Percentiles rank a stretch among this genome's conserved stretches.
Conservation (phyloP, 352 stramenopile genomes). For the Plasmopara muralis region DNA sequence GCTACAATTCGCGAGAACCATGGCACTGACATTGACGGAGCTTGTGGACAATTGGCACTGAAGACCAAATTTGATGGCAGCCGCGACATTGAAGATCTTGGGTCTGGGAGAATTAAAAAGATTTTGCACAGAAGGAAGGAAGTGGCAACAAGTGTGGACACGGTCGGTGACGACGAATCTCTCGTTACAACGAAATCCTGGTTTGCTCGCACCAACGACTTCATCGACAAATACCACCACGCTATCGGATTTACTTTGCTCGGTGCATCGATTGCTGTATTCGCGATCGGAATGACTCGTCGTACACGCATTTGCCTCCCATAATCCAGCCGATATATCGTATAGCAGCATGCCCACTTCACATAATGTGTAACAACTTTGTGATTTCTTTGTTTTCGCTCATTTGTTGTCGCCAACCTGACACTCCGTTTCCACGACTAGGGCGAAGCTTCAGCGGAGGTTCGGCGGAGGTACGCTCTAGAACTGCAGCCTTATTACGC, state of each 20-base stretch:
- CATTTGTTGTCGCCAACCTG: constrained; percentile 25
- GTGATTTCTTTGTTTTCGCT: constrained; percentile 69
- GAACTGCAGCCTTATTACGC: constrained; percentile 18
- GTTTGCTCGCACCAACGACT: constrained; percentile 27
- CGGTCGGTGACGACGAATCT: constrained; percentile 7
- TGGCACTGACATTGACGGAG: constrained; percentile 93
- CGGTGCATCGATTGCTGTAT: constrained; percentile 28
- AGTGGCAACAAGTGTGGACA: constrained; percentile 2
- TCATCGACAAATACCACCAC: constrained; percentile 45
- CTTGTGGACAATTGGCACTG: constrained; percentile 93
- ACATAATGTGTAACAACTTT: constrained; percentile 52
- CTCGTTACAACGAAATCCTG: constrained; percentile 10
- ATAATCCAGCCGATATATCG: background rate
- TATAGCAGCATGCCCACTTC: background rate
- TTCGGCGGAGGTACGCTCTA: constrained; percentile 18
- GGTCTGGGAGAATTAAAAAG: constrained; percentile 24
- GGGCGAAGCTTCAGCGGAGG: constrained; percentile 2
- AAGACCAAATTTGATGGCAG: constrained; percentile 54
- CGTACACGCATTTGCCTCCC: constrained; percentile 19
- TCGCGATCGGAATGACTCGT: constrained; percentile 36
- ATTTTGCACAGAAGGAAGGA: constrained; percentile 19
- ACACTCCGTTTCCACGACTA: too few species aligned
- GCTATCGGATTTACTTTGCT: constrained; percentile 35
- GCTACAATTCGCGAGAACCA: constrained; percentile 91
- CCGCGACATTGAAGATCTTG: constrained; percentile 65